phyloP scores from a whole-genome alignment of 23 red algal species.

The Agarophyton chilense region DNA sequence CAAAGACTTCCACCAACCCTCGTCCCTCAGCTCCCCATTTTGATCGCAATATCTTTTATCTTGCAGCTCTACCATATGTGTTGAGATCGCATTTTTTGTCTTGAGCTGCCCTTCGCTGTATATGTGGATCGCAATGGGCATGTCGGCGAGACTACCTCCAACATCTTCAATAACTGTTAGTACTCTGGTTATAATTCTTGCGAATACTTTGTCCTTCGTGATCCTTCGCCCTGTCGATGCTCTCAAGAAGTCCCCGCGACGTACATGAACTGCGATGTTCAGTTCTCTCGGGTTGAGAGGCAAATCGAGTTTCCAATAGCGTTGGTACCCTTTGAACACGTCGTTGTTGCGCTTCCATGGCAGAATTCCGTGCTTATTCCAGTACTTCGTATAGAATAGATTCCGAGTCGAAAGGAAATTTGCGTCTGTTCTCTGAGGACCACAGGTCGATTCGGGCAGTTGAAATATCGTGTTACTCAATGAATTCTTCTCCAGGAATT shows the following conservation, averaged over 20 bases:
- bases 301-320: neutral
- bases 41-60: conserved; percentile 49
- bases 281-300: conserved; percentile 10
- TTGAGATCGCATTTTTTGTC: conserved; percentile 22
- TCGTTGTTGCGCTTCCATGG: neutral
- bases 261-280: conserved; percentile 66
- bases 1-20: conserved; percentile 36
- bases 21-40: conserved; percentile 7
- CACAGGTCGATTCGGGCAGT: conserved; percentile 14
- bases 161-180: conserved; percentile 28
- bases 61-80: conserved; percentile 32
- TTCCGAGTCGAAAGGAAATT: conserved; percentile 40
- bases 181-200: conserved; percentile 12
- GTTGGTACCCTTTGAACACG: neutral
- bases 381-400: conserved; percentile 63
- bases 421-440: conserved; percentile 28
- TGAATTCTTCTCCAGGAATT: conserved; percentile 29
- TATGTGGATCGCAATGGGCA: conserved; percentile 57
- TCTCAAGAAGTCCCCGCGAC: conserved; percentile 58
- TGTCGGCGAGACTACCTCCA: conserved; percentile 29
- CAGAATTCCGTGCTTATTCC: conserved; percentile 40
- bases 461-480: conserved; percentile 47
- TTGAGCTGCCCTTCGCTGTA: conserved; percentile 57
- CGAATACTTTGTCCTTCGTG: conserved; percentile 42
- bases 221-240: neutral